These are phyloP conservation scores for Tremellales sp. DNA, from an alignment of 1,284 basidiomycete genomes.

Conservation along the genomic window DNA sequence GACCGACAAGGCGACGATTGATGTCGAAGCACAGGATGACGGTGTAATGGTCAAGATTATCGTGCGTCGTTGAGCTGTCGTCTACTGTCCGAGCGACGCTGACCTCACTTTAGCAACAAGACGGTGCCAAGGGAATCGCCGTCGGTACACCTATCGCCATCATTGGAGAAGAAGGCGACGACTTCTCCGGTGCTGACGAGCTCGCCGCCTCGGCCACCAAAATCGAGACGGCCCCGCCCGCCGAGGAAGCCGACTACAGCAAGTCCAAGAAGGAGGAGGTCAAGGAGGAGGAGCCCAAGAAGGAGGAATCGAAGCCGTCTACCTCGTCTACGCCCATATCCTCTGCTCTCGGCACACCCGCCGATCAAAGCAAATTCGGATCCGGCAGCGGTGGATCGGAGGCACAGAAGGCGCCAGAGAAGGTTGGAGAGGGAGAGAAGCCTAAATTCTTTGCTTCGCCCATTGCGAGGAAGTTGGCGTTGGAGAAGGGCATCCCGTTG, in stretches of 20 bases:
- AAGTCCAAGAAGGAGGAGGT: constrained; percentile 44
- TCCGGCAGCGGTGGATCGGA: constrained; percentile 52
- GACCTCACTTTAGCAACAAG: constrained; percentile 57
- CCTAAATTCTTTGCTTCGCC: constrained; percentile 82
- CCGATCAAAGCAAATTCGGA: constrained; percentile 54
- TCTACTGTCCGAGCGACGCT: neutral
- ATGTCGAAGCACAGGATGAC: constrained; percentile 97
- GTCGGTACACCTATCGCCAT: constrained; percentile 88
- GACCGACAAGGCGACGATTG: constrained; percentile 99
- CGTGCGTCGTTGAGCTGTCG: constrained; percentile 39
- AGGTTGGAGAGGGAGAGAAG: constrained; percentile 51
- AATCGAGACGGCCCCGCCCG: constrained; percentile 43
- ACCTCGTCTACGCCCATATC: constrained; percentile 11
- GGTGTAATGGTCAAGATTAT: constrained; percentile 87
- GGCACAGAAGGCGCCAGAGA: constrained; percentile 35
- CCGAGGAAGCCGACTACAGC: constrained; percentile 17
- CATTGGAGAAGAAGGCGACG: constrained; percentile 89
- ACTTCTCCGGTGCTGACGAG: constrained; percentile 73
- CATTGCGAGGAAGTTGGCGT: constrained; percentile 92
- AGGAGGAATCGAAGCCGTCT: constrained; percentile 41
- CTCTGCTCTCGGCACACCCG: constrained; percentile 37
- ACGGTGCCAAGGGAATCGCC: constrained; percentile 79
- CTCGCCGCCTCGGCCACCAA: constrained; percentile 56
- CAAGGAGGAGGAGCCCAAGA: constrained; percentile 50
- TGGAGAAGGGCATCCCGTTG: constrained; percentile 90